Evolutionary conservation across 768 basidiomycete genomes (phyloP).

Genomic region (Lentinula raphanica): DNA sequence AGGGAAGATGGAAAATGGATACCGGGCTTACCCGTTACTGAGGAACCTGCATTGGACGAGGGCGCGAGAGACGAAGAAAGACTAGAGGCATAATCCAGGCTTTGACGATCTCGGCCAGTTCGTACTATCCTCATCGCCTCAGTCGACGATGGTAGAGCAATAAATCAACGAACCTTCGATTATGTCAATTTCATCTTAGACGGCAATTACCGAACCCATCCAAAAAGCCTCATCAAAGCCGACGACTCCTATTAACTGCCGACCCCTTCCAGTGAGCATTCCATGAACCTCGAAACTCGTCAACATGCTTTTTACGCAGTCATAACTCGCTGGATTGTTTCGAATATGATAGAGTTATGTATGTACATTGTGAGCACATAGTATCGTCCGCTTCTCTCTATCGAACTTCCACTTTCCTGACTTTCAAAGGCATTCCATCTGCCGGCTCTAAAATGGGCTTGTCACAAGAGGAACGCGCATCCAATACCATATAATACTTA

Average conservation of each 20-base stretch:
- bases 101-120: slow-evolving; percentile 5
- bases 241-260: too few species aligned
- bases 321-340: too few species aligned
- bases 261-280: too few species aligned
- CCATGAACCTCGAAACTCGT: too few species aligned
- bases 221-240: too few species aligned
- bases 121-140: background rate
- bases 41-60: background rate
- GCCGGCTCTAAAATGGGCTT: background rate
- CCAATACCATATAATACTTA: slow-evolving; percentile 3
- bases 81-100: slow-evolving; percentile 9
- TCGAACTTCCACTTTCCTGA: background rate
- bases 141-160: background rate
- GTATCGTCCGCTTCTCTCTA: too few species aligned
- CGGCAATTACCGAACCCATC: background rate
- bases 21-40: background rate
- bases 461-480: background rate
- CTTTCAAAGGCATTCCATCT: slow-evolving; percentile 1
- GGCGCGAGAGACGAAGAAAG: slow-evolving; percentile 8
- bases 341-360: too few species aligned
- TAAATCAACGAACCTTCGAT: background rate
- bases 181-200: background rate
- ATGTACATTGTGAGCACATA: too few species aligned
- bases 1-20: background rate
- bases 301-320: too few species aligned